Conservation (phyloP, 257 asterid genomes). For the Petunia secreta region DNA sequence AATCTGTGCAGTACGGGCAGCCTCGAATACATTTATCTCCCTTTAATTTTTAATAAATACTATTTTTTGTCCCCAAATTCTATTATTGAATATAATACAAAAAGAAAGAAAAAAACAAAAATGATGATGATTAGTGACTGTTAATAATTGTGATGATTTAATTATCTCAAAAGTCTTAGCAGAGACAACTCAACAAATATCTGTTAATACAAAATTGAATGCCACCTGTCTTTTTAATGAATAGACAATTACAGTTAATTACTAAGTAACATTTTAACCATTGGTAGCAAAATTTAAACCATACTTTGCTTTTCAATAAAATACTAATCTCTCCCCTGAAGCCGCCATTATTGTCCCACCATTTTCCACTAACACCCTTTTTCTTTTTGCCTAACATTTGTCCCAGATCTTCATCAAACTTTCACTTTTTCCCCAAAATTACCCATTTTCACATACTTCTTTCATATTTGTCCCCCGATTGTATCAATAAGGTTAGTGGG, state of each 20-base stretch:
- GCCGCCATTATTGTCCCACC: slow-evolving; percentile 25
- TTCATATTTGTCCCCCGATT: not conserved
- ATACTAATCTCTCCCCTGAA: not conserved
- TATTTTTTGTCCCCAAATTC: too few species aligned
- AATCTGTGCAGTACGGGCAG: too few species aligned
- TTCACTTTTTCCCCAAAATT: not conserved
- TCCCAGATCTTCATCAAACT: slow-evolving; percentile 14
- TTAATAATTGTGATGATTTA: not conserved
- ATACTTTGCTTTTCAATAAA: not conserved
- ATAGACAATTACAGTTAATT: not conserved
- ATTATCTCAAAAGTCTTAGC: not conserved
- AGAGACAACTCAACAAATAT: slow-evolving; percentile 9
- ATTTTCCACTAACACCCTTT: slow-evolving; percentile 16
- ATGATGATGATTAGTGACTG: not conserved
- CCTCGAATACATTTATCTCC: too few species aligned
- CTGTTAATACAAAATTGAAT: not conserved
- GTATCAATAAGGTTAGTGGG: slow-evolving; percentile 12
- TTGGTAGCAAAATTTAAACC: not conserved
- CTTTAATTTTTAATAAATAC: too few species aligned
- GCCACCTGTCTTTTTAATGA: not conserved
- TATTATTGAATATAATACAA: too few species aligned
- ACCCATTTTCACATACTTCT: not conserved
- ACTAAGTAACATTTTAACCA: not conserved
- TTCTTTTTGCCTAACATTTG: not conserved
- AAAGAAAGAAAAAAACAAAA: not conserved